Evolutionary conservation across 768 basidiomycete species (phyloP).

Genomic region (Hebeloma cylindrosporum): DNA sequence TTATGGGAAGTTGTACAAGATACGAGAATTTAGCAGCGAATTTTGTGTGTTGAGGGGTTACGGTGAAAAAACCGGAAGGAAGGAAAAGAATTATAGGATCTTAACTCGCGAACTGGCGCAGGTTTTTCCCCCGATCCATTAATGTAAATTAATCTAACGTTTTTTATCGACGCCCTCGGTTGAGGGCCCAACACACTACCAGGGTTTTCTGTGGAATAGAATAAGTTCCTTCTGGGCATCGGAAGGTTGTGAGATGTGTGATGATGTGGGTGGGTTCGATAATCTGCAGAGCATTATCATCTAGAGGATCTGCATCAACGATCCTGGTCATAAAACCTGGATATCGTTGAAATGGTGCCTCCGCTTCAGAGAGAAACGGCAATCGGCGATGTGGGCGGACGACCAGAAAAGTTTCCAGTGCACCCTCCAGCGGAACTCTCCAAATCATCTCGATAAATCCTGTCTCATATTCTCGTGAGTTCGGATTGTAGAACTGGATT

Average conservation of each 20-base stretch:
- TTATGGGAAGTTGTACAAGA: no score
- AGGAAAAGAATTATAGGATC: no score
- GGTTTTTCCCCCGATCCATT: no score
- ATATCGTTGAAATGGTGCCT: constrained; percentile 19
- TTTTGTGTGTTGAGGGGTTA: no score
- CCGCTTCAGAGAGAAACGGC: constrained; percentile 5
- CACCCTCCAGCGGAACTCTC: constrained; percentile 19
- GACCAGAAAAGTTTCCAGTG: constrained; percentile 20
- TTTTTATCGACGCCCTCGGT: constrained; percentile 21
- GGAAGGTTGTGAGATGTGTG: constrained; percentile 22
- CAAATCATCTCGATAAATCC: constrained; percentile 6
- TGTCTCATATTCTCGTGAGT: neutral
- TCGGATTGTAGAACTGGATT: constrained; percentile 10
- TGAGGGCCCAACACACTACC: constrained; percentile 23
- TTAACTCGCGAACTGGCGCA: no score
- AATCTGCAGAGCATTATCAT: constrained; percentile 17
- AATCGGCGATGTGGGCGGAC: constrained; percentile 19
- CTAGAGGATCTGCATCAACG: constrained; percentile 15
- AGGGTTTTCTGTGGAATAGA: constrained; percentile 15
- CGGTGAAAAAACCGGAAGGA: no score
- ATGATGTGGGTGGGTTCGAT: constrained; percentile 26
- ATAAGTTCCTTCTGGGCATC: constrained; percentile 21
- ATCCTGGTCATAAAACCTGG: constrained; percentile 17
- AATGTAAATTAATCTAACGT: no score
- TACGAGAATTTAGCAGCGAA: no score